Percentiles rank a stretch among this genome's conserved stretches.
Conservation (phyloP, 768 basidiomycete species). For the Mycena galopus region DNA sequence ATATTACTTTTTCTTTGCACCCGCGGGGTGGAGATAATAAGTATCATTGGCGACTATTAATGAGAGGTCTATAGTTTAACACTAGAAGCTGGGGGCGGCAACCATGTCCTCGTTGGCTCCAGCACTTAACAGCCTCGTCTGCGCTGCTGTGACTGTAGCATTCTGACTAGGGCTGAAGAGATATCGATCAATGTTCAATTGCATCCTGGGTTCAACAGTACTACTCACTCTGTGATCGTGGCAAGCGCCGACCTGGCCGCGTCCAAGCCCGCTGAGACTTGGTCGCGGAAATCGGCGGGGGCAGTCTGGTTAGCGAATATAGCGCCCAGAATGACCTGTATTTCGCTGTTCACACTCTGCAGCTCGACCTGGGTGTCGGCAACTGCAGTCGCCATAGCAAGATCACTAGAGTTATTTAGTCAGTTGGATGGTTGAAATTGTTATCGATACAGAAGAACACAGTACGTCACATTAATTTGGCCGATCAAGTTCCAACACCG, state of each 20-base stretch:
- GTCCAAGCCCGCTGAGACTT: conserved; percentile 39
- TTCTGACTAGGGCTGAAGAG: neutral
- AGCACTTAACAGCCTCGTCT: neutral
- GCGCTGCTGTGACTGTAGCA: too few species aligned
- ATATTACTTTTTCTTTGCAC: too few species aligned
- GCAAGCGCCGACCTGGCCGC: conserved; percentile 39
- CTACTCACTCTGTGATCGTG: conserved; percentile 41
- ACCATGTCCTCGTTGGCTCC: neutral
- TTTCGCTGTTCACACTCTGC: too few species aligned
- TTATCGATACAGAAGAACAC: too few species aligned
- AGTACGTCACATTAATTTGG: conserved; percentile 25
- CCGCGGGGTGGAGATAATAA: too few species aligned
- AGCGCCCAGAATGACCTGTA: conserved; percentile 42
- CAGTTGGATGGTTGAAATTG: neutral
- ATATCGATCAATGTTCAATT: neutral
- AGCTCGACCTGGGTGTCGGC: too few species aligned
- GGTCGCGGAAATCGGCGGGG: conserved; percentile 41
- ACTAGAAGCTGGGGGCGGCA: too few species aligned
- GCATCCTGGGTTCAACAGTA: neutral
- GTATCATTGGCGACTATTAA: too few species aligned
- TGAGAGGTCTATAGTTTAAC: too few species aligned
- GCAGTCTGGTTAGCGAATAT: conserved; percentile 38
- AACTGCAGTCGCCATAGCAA: conserved; percentile 39
- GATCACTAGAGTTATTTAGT: conserved; percentile 34
- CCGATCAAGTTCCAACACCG: too few species aligned